A percentile compares a stretch with the other conserved stretches of the same genome.
Conservation (phyloP, 1,139 yeast genomes). For the Pichia terricola region DNA sequence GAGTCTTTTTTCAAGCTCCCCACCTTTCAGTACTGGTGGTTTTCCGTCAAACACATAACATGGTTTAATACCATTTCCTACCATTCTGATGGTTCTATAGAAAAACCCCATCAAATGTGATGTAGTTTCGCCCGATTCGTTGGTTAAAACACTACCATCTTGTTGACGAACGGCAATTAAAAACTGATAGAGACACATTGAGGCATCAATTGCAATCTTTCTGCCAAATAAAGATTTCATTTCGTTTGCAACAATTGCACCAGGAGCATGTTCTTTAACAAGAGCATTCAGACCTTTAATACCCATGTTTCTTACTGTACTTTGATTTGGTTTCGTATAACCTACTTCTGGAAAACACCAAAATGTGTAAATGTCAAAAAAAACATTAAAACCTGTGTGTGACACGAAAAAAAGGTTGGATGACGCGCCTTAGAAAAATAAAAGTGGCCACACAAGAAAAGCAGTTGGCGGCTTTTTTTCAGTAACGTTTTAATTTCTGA, state of each 20-base stretch:
- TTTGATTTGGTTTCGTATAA: too few species aligned
- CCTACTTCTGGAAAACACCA: background rate
- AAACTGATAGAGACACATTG: constrained; percentile 93
- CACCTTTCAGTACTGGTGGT: constrained; percentile 84
- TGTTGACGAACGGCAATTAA: constrained; percentile 92
- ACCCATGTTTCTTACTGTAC: constrained; percentile 48
- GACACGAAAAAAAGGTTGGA: background rate
- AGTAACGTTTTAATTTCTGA: too few species aligned
- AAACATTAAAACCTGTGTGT: background rate
- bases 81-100: constrained; percentile 80
- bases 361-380: background rate
- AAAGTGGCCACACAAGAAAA: too few species aligned
- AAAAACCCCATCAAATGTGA: constrained; percentile 94
- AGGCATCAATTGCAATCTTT: constrained; percentile 79
- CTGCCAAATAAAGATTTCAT: constrained; percentile 84
- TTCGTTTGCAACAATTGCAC: constrained; percentile 67
- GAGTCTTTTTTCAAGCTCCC: constrained; percentile 81
- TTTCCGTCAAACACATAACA: constrained; percentile 95
- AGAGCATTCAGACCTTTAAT: constrained; percentile 64
- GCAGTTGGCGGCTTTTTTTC: too few species aligned
- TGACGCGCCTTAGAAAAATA: too few species aligned
- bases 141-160: constrained; percentile 90
- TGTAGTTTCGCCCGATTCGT: constrained; percentile 87
- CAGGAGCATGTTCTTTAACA: constrained; percentile 82
- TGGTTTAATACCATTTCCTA: constrained; percentile 89